A percentile compares a stretch with the other conserved stretches of the same genome.
Conservation (phyloP, 768 basidiomycete species). For the Galerina marginata region DNA sequence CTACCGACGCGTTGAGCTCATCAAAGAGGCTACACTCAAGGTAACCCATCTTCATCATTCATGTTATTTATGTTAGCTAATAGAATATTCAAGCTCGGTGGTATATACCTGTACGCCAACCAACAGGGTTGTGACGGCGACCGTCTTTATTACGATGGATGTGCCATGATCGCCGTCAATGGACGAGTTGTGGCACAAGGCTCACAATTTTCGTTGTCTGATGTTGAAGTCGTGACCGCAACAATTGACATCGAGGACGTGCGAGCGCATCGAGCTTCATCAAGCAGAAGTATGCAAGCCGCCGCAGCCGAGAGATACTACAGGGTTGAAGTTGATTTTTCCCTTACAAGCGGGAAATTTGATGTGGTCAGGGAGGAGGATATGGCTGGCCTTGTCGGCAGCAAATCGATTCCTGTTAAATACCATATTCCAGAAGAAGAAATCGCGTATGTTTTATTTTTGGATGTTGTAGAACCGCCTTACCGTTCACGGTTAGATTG, state of each 20-base stretch:
- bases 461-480: neutral
- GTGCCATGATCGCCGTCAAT: slow-evolving; percentile 94
- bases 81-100: slow-evolving; percentile 71
- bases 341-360: slow-evolving; percentile 78
- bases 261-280: slow-evolving; percentile 82
- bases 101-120: slow-evolving; percentile 97
- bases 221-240: slow-evolving; percentile 96
- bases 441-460: slow-evolving; percentile 72
- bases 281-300: slow-evolving; percentile 90
- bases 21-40: slow-evolving; percentile 96
- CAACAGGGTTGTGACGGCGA: slow-evolving; percentile 99
- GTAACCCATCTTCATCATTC: slow-evolving; percentile 39
- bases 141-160: slow-evolving; percentile 97
- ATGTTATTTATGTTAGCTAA: neutral
- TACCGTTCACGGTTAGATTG: slow-evolving; percentile 51
- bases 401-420: slow-evolving; percentile 51
- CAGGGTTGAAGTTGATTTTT: slow-evolving; percentile 81
- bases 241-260: slow-evolving; percentile 98
- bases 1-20: slow-evolving; percentile 87
- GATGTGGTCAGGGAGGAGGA: slow-evolving; percentile 64
- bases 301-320: slow-evolving; percentile 76
- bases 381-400: slow-evolving; percentile 42
- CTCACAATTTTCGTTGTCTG: slow-evolving; percentile 92
- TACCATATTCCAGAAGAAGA: slow-evolving; percentile 95
- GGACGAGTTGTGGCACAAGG: slow-evolving; percentile 93